Percentiles rank a stretch among this genome's conserved stretches.
Conservation (phyloP, 192 early-diverging fungal species). For the Mortierella antarctica region DNA sequence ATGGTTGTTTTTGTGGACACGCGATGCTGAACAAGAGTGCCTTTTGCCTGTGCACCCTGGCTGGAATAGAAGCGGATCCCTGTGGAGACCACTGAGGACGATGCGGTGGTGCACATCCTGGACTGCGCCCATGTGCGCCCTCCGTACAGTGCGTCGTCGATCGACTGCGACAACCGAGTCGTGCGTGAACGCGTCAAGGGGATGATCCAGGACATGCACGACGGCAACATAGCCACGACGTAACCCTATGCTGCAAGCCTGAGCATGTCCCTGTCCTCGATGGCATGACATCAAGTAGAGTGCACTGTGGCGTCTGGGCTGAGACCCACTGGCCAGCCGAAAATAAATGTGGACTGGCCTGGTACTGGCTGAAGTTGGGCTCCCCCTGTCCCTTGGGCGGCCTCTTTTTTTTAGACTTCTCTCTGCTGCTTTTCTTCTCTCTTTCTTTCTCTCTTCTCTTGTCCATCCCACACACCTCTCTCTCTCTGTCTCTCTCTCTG, state of each 20-base stretch:
- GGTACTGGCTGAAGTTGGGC: no score
- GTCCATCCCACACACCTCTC: constrained; percentile 1
- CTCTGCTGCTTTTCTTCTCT: constrained; percentile 2
- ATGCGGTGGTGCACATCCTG: constrained; percentile 56
- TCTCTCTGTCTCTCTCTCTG: background rate
- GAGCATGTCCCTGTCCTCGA: no score
- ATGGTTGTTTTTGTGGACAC: background rate
- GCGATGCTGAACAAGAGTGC: no score
- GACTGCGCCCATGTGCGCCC: constrained; percentile 54
- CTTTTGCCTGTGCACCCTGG: background rate
- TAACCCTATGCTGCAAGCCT: no score
- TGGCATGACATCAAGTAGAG: no score
- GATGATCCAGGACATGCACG: constrained; percentile 44
- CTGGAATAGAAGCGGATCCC: constrained; percentile 56
- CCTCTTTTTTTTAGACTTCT: background rate
- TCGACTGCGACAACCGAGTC: constrained; percentile 58
- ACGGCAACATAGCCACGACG: background rate
- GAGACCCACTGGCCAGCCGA: no score
- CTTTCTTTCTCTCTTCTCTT: background rate
- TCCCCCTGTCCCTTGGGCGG: no score
- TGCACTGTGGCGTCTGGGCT: no score
- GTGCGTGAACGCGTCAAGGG: constrained; percentile 58
- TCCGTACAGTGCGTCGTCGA: constrained; percentile 54
- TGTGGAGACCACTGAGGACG: constrained; percentile 38
- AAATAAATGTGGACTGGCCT: no score